These are phyloP conservation scores for Akebia trifoliata DNA, from an alignment of 164 flowering plant species.

Conservation along the genomic window DNA sequence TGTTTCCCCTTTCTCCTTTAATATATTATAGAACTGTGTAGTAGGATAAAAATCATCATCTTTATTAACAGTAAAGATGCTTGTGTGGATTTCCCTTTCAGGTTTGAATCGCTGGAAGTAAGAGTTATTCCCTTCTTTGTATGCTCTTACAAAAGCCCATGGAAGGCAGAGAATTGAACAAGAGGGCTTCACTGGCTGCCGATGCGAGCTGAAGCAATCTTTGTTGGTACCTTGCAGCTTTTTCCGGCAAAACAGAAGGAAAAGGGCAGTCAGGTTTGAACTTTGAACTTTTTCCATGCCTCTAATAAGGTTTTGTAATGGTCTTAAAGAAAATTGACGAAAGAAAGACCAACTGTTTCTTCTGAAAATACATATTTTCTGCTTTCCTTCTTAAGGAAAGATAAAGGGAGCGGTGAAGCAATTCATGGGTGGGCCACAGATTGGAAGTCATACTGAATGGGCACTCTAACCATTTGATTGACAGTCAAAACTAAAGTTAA, in stretches of 20 bases:
- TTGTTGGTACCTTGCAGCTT: background rate
- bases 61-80: background rate
- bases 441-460: too few species aligned
- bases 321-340: background rate
- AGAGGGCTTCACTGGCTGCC: background rate
- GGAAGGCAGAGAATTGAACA: slow-evolving; percentile 1
- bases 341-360: too few species aligned
- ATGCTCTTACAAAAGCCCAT: background rate
- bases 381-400: background rate
- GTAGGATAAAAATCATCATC: background rate
- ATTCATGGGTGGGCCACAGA: too few species aligned
- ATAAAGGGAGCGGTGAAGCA: too few species aligned
- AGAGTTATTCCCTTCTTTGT: background rate
- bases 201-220: background rate
- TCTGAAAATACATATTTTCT: background rate
- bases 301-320: background rate
- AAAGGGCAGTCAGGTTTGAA: slow-evolving; percentile 9
- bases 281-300: background rate
- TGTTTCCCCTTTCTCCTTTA: background rate
- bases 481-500: too few species aligned
- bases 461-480: too few species aligned
- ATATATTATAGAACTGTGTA: background rate
- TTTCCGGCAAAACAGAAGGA: slow-evolving; percentile 1
- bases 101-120: background rate
- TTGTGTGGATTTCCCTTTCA: slow-evolving; percentile 2